These are phyloP conservation scores for Talaromyces piceae DNA, from an alignment of 2,329 filamentous ascomycete species.

Conservation along the genomic window DNA sequence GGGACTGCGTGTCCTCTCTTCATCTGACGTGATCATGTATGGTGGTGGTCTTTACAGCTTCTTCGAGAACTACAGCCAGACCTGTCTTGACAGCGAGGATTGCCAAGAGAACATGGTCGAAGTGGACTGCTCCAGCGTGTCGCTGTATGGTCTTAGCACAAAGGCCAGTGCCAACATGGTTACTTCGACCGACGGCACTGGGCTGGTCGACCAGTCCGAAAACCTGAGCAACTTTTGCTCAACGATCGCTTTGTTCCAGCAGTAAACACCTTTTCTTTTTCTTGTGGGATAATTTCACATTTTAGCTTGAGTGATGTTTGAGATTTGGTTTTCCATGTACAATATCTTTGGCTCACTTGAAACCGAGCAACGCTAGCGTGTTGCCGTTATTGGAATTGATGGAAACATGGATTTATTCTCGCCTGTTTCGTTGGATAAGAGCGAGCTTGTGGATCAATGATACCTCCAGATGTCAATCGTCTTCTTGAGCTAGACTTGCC, in stretches of 20 bases:
- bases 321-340: neutral
- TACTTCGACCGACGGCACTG: slow-evolving; percentile 34
- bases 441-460: neutral
- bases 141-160: slow-evolving; percentile 63
- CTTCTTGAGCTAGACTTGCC: too few relatives aligned
- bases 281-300: neutral
- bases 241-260: slow-evolving; percentile 38
- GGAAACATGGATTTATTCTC: neutral
- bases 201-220: slow-evolving; percentile 31
- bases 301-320: too few relatives aligned
- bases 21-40: slow-evolving; percentile 60
- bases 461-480: too few relatives aligned
- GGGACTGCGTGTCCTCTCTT: slow-evolving; percentile 65
- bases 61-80: slow-evolving; percentile 73
- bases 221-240: slow-evolving; percentile 39
- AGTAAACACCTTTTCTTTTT: slow-evolving; percentile 11
- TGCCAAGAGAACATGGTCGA: slow-evolving; percentile 75
- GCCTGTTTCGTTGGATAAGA: too few relatives aligned
- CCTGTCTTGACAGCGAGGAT: slow-evolving; percentile 57
- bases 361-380: neutral
- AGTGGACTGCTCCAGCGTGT: slow-evolving; percentile 57
- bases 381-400: neutral
- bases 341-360: neutral
- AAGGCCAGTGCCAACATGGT: slow-evolving; percentile 71
- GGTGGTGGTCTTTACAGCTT: slow-evolving; percentile 74